Evolutionary conservation across 805 yeast species (phyloP).

Genomic region (Gaillardinia entomophila): DNA sequence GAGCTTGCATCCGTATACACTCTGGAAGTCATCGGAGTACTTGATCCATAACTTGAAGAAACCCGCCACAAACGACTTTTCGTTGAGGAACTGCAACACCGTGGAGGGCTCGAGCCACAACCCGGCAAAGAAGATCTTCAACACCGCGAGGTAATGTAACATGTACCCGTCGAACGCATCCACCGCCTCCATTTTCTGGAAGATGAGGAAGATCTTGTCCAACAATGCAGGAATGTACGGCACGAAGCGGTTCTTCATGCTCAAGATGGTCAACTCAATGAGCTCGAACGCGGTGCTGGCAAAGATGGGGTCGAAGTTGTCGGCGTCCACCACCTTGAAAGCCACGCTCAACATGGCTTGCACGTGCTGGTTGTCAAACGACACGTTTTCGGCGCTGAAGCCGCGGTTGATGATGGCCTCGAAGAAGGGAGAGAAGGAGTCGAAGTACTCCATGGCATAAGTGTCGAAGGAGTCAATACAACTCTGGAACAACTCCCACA

Average conservation of each 20-base stretch:
- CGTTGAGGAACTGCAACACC: constrained; percentile 31
- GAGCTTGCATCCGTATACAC: constrained; percentile 51
- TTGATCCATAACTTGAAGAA: constrained; percentile 46
- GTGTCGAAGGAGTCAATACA: constrained; percentile 51
- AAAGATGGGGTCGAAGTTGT: constrained; percentile 33
- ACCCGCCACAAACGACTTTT: constrained; percentile 29
- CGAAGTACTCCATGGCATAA: constrained; percentile 55
- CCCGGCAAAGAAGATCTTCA: constrained; percentile 38
- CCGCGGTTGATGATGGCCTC: constrained; percentile 50
- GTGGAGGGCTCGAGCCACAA: constrained; percentile 33
- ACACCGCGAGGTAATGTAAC: constrained; percentile 37
- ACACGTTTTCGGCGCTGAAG: constrained; percentile 29
- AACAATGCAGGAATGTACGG: constrained; percentile 26
- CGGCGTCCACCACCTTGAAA: constrained; percentile 27
- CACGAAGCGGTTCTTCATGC: constrained; percentile 24
- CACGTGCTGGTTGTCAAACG: constrained; percentile 34
- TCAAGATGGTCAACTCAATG: constrained; percentile 28
- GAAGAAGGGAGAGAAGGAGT: constrained; percentile 50
- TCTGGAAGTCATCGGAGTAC: constrained; percentile 40
- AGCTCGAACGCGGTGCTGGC: constrained; percentile 35
- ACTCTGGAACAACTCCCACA: constrained; percentile 49
- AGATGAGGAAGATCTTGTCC: constrained; percentile 29
- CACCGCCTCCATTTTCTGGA: constrained; percentile 26
- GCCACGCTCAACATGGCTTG: constrained; percentile 32
- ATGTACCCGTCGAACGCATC: constrained; percentile 40